Evolutionary conservation across 2,329 filamentous ascomycete species (phyloP).

Genomic region (Xylariaceae sp.): DNA sequence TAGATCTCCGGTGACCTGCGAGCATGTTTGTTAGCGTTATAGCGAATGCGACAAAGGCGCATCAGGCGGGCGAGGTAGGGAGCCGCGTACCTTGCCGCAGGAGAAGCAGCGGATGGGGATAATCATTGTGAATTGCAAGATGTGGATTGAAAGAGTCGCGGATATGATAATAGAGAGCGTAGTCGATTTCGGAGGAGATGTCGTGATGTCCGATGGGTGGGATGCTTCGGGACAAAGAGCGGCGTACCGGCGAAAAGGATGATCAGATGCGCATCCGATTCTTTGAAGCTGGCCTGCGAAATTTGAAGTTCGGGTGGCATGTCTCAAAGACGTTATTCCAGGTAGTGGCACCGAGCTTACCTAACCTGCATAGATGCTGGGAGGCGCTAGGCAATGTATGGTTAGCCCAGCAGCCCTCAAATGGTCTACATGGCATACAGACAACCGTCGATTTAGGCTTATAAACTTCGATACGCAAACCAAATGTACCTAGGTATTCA

Average conservation of each 20-base stretch:
- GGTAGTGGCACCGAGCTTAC: no score
- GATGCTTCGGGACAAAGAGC: constrained; percentile 6
- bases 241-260: not conserved
- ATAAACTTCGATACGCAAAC: no score
- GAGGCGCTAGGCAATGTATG: no score
- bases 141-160: constrained; percentile 17
- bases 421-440: no score
- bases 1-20: constrained; percentile 88
- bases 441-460: no score
- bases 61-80: not conserved
- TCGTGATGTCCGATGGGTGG: not conserved
- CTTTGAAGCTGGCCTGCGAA: constrained; percentile 14
- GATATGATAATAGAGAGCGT: not conserved
- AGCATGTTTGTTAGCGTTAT: constrained; percentile 13
- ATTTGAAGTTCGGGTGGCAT: constrained; percentile 1
- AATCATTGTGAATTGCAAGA: constrained; percentile 70
- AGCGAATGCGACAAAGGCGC: constrained; percentile 2
- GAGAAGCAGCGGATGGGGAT: constrained; percentile 98
- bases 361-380: no score
- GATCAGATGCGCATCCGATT: not conserved
- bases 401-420: no score
- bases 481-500: no score
- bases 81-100: constrained; percentile 80
- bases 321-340: no score
- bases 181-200: not conserved